Base-by-base conservation (phyloP, 2,329 filamentous ascomycete genomes). In the Fusarium solani-melongenae region DNA sequence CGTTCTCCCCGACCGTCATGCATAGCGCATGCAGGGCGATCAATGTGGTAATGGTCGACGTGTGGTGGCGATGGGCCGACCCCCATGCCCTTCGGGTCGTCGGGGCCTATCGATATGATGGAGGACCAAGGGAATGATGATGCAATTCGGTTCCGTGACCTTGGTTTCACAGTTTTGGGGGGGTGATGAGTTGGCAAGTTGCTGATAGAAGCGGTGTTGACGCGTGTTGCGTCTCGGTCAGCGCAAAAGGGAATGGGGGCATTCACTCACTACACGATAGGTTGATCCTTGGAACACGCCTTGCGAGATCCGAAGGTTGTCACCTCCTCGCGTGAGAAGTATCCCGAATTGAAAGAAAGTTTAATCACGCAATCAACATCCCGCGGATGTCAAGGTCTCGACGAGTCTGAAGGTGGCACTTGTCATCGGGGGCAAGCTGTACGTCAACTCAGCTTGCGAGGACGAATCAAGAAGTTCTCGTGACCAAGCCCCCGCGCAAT, bases 361-460 rank as follows among this genome's bases (percentile, higher is more conserved):
- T 67, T 68, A 60, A 78, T 78, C 73, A 71, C 76, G 67, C 76
- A 77, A 39, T 69, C n/a, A 27, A 59, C 53, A 62, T 71, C 67
- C 60, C 62, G 51, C 67, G 49, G 53, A 63, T 53, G 44, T 31
- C 36, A 59, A 57, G 22, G 33, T n/a, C 22, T 27, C 15, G 46
- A 57, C 29, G 10, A n/a, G 10, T 27, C 41, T 29, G 57, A 44
- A 34, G 22, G 56, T 49, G 33, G 36, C 29, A 14, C 20, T 60
- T 17, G 31, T 27, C 8, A 14, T n/a, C 12, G 14, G 67, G 64
- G 57, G 65, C 74, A 70, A 63, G 38, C 57, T 46, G 29, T 62
- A 61, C 71, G 73, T 68, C 34, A 29, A 2, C 27, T 27, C 6
- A 22, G 12, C 24, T 41, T 14, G 12, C 8, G 22, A 38, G 17